Percentiles rank a stretch among this genome's conserved stretches.
These are phyloP conservation scores for Rhododendron ferrugineum DNA, from an alignment of 148 eudicot genomes.

Conservation along the genomic window DNA sequence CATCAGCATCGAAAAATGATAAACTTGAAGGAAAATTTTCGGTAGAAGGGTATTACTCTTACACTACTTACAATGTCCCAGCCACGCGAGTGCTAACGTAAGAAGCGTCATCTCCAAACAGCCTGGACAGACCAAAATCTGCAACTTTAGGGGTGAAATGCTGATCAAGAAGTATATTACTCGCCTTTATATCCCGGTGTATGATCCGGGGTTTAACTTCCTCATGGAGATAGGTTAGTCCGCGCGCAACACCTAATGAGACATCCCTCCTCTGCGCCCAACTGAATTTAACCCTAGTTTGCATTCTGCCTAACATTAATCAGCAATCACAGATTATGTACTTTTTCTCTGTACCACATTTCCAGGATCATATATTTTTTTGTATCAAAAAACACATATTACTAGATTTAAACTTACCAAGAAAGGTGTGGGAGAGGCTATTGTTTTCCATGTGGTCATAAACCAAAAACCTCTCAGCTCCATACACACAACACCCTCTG, in stretches of 20 bases:
- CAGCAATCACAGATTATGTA: neutral
- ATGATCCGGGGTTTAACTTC: conserved; percentile 44
- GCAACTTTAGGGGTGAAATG: conserved; percentile 51
- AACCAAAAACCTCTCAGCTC: conserved; percentile 46
- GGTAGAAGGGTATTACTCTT: neutral
- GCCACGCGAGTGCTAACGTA: conserved; percentile 67
- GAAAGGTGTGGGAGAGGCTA: conserved; percentile 48
- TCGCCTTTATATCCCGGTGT: conserved; percentile 58
- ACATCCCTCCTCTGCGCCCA: conserved; percentile 40
- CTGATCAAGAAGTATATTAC: conserved; percentile 53
- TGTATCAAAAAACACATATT: neutral
- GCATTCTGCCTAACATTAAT: conserved; percentile 26
- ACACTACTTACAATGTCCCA: conserved; percentile 55
- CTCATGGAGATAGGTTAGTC: conserved; percentile 58
- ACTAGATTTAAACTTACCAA: conserved; percentile 32
- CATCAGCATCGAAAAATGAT: neutral
- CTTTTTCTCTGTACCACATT: neutral
- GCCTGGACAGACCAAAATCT: conserved; percentile 59
- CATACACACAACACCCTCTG: conserved; percentile 62
- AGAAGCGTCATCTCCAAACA: conserved; percentile 33
- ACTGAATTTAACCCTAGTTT: conserved; percentile 33
- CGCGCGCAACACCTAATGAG: conserved; percentile 43
- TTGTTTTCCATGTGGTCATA: conserved; percentile 67
- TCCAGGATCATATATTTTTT: neutral
- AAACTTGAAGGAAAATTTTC: neutral